Evolutionary conservation across 441 rosid species (phyloP), one percentile per base, ranked within the genome.

Genomic region (Aleurites moluccanus): DNA sequence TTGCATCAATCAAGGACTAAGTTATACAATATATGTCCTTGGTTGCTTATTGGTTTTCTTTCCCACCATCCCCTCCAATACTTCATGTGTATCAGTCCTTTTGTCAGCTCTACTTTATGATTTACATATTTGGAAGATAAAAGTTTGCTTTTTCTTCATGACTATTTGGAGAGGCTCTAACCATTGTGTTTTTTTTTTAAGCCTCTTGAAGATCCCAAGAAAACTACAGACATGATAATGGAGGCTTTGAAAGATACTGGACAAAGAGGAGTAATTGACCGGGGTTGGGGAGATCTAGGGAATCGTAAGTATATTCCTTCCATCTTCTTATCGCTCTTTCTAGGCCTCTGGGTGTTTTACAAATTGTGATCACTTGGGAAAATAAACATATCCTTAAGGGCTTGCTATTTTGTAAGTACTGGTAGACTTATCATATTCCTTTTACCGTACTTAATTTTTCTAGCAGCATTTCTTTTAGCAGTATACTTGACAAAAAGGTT

Each of bases 241-340:
- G 92, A 92, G 86, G 92, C 99, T 60, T 76, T 96, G 77, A 84
- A 80, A 77, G 97, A 85, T 80, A 96, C 97, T 0, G 91, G 87
- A 75, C 98, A 93, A 81, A 91, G 99, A 86, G 99, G 98, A 79
- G 89, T 96, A 82, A 83, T 96, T 78, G 98, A 86, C 81, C 88
- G 91, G 81, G 99, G 98, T 45, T 96, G 99, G 99, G 98, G 96
- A 68, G 94, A 86, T 85, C 91, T 96, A n/a, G 99, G 99, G 72
- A 89, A 83, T 50, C 30, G 99, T 95, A 82, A 89, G 99, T 82
- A 62, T 69, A 67, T 81, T 62, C 66, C 67, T 80, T 71, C 49
- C 57, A 64, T 57, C 73, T 75, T 74, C 38, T n/a, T 38, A 35
- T 61, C 49, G 33, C 65, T 2, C 45, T 47, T 40, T 27, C 14